phyloP scores from a whole-genome alignment of 176 grass and related monocot genomes.

The Neostapfia colusana region DNA sequence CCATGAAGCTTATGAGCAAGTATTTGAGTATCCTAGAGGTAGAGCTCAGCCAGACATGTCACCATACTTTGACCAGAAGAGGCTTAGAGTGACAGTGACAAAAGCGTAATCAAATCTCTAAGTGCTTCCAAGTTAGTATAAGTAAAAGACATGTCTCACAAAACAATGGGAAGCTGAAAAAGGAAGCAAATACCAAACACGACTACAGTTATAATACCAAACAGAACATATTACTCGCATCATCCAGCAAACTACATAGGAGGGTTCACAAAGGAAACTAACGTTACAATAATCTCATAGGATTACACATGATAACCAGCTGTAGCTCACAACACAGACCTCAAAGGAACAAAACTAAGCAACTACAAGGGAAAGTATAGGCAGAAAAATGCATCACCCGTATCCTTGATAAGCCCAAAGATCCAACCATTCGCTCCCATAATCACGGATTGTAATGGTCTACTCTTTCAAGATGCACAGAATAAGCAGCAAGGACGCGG shows the following conservation, averaged over 20 bases:
- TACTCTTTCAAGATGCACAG: constrained; percentile 22
- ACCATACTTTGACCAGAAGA: constrained; percentile 2
- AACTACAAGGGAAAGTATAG: constrained; percentile 22
- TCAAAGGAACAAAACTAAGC: constrained; percentile 16
- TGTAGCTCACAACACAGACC: background rate
- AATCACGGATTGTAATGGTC: constrained; percentile 6
- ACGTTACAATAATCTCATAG: background rate
- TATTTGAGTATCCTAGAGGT: background rate
- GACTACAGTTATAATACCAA: background rate
- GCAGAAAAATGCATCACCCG: constrained; percentile 1
- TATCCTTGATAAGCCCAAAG: constrained; percentile 26
- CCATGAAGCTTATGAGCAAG: background rate
- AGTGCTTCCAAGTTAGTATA: background rate
- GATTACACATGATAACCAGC: background rate
- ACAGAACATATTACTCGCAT: background rate
- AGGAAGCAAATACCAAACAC: constrained; percentile 3
- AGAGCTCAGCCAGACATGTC: constrained; percentile 1
- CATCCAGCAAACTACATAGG: background rate
- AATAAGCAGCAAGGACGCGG: background rate
- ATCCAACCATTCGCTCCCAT: constrained; percentile 17
- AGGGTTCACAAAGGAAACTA: constrained; percentile 11
- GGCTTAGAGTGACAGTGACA: background rate
- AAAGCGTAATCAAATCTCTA: background rate
- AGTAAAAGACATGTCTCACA: constrained; percentile 1
- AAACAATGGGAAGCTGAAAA: constrained; percentile 2